Evolutionary conservation across 1,139 yeast genomes (phyloP).

Genomic region (Suhomyces ambrosiae): DNA sequence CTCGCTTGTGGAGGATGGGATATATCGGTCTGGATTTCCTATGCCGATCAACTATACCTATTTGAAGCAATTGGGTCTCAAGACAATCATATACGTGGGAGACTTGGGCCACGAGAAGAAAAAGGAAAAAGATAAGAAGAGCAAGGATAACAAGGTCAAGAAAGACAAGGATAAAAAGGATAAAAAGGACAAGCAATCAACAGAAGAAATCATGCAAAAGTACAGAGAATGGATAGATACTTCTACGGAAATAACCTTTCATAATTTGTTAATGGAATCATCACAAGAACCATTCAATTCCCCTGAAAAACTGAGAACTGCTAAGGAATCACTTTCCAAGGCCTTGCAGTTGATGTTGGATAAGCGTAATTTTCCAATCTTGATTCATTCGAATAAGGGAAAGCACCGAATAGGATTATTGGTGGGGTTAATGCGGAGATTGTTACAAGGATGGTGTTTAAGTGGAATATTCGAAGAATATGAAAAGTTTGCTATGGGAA

Average conservation of each 20-base stretch:
- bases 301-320: slow-evolving; percentile 41
- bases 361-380: slow-evolving; percentile 76
- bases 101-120: slow-evolving; percentile 48
- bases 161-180: slow-evolving; percentile 14
- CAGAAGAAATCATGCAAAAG: slow-evolving; percentile 40
- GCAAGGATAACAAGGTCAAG: slow-evolving; percentile 10
- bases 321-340: slow-evolving; percentile 52
- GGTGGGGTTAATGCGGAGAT: slow-evolving; percentile 83
- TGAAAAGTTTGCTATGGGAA: slow-evolving; percentile 89
- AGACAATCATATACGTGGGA: slow-evolving; percentile 84
- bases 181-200: slow-evolving; percentile 38
- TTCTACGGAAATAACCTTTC: slow-evolving; percentile 53
- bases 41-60: slow-evolving; percentile 82
- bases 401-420: slow-evolving; percentile 92
- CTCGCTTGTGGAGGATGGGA: slow-evolving; percentile 81
- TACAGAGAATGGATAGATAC: slow-evolving; percentile 68
- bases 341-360: slow-evolving; percentile 70
- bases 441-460: slow-evolving; percentile 89
- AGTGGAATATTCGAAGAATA: slow-evolving; percentile 94
- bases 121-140: slow-evolving; percentile 42
- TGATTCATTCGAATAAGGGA: slow-evolving; percentile 92
- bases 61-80: slow-evolving; percentile 65
- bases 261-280: slow-evolving; percentile 65
- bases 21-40: slow-evolving; percentile 93
- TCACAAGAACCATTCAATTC: slow-evolving; percentile 77